Conservation (phyloP, 257 asterid species). For the Solanum bukasovii region DNA sequence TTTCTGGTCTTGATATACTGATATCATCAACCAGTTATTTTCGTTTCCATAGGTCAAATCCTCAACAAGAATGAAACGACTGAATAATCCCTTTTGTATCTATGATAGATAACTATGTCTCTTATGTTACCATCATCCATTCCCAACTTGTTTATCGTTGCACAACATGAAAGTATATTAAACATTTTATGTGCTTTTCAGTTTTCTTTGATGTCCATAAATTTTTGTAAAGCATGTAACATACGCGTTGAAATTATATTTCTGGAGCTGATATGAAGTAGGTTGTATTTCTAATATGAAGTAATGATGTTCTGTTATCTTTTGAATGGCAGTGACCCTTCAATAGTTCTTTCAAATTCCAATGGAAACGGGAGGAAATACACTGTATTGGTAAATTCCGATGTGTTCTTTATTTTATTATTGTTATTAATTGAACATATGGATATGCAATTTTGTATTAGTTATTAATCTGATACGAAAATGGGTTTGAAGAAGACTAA, state of each 20-base stretch:
- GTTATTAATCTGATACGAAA: not conserved
- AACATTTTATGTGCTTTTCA: not conserved
- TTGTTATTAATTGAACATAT: not conserved
- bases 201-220: not conserved
- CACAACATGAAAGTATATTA: not conserved
- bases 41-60: not conserved
- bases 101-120: not conserved
- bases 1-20: not conserved
- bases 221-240: not conserved
- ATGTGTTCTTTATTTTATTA: not conserved
- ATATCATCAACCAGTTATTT: not conserved
- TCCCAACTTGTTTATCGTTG: not conserved
- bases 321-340: slow-evolving; percentile 32
- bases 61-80: not conserved
- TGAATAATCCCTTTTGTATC: not conserved
- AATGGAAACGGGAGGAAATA: slow-evolving; percentile 45
- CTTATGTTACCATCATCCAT: not conserved
- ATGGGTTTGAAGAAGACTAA: not conserved
- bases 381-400: slow-evolving; percentile 52
- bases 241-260: not conserved
- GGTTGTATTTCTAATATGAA: not conserved
- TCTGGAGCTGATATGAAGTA: not conserved
- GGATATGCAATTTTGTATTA: not conserved
- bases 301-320: not conserved
- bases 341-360: slow-evolving; percentile 20